Evolutionary conservation across 2,329 filamentous ascomycete genomes (phyloP).

Genomic region (Tolypocladium amazonense): DNA sequence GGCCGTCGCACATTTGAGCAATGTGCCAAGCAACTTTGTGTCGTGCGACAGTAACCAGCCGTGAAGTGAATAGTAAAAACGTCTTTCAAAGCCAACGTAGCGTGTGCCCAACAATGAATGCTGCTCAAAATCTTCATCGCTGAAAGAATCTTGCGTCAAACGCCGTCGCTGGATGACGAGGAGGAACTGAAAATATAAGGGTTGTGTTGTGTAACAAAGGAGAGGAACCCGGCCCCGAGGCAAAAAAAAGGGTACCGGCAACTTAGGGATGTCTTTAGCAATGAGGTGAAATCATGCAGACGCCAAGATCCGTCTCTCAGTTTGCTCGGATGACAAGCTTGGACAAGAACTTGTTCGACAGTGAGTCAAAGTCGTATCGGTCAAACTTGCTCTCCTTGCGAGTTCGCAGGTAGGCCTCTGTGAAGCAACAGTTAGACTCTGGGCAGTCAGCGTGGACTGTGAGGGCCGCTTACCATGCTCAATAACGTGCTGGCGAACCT

Average conservation of each 20-base stretch:
- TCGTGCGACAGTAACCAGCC: conserved; percentile 21
- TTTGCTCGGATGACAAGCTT: conserved; percentile 94
- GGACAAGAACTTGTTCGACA: conserved; percentile 95
- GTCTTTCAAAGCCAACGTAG: background rate
- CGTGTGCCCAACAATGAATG: background rate
- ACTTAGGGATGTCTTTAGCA: conserved; percentile 3
- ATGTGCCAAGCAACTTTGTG: conserved; percentile 18
- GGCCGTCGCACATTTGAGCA: conserved; percentile 24
- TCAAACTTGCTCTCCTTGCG: conserved; percentile 77
- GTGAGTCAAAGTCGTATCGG: conserved; percentile 82
- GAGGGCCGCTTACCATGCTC: conserved; percentile 62
- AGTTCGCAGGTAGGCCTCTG: conserved; percentile 78
- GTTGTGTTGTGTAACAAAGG: conserved; percentile 14
- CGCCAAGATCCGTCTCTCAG: conserved; percentile 25
- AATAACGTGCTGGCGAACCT: conserved; percentile 83
- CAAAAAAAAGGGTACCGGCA: conserved; percentile 3
- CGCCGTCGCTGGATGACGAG: conserved; percentile 32
- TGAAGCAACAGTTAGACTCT: conserved; percentile 10
- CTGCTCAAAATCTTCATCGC: conserved; percentile 2
- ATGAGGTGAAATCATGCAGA: background rate
- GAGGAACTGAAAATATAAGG: conserved; percentile 19
- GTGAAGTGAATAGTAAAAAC: conserved; percentile 15
- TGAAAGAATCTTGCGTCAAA: conserved; percentile 25
- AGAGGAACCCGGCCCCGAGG: conserved; percentile 12
- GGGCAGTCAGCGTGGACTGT: background rate